Base-by-base conservation (phyloP, 805 yeast species). In the Starmerella apis region DNA sequence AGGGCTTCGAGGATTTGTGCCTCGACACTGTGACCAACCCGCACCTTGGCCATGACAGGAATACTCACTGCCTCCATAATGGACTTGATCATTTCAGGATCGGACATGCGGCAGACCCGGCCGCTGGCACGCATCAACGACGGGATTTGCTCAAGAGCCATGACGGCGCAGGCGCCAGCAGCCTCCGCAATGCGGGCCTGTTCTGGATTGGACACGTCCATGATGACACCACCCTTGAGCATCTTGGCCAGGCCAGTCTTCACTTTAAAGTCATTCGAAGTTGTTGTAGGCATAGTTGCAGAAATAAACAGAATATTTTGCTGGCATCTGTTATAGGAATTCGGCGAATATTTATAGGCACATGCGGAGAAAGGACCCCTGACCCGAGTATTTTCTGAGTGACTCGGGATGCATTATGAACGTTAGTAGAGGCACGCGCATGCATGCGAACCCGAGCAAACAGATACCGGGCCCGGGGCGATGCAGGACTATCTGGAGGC, bases 151-250 rank as follows among this genome's bases (percentile, higher is more conserved):
- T 84, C 94, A 56, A 84, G 71, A 4, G 94, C 94, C 94, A 84
- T 84, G 20, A 84, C 94, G 13, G 94, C 90, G 68, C 85, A 81
- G 13, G 94, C 94, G 53, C 94, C 94, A 3, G 94, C 90, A 48
- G 69, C 71, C 65, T 84, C 90, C 22, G 94, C 94, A 47, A 84
- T 76, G 39, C 71, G 65, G 20, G 94, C 94, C 68, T 84, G 92
- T 61, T 84, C 92, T 31, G 81, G 80, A 52, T 73, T 82, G 52
- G 83, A 86, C 33, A 83, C 92, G 62, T 68, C 72, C 72, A 68
- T 68, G 53, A 68, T 69, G 44, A 68, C 72, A 31, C 72, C 72
- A 33, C 70, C 88, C 63, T 83, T 84, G 53, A 84, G 73, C 92
- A 83, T 84, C 66, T 83, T 87, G 52, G 94, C 92, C 64, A 84